Conservation (phyloP, 2,329 filamentous ascomycete genomes). For the Colletotrichum shisoi region DNA sequence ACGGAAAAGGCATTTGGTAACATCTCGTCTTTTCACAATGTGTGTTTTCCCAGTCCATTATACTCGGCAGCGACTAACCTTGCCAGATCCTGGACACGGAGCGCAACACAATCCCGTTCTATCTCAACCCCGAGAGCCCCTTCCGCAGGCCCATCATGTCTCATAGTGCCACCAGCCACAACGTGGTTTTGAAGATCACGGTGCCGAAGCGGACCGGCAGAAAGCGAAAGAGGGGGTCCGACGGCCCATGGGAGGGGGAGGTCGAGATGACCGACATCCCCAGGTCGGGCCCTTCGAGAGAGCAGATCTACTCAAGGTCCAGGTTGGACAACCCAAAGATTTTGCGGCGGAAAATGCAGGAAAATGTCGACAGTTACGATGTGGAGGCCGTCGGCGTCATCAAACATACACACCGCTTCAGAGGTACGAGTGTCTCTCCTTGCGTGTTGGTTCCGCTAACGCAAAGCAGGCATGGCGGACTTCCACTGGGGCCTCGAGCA, state of each 20-base stretch:
- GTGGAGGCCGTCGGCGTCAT: conserved; percentile 77
- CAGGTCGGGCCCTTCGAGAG: conserved; percentile 19
- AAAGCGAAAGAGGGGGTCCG: conserved; percentile 81
- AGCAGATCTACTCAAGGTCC: conserved; percentile 53
- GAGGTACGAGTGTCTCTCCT: conserved; percentile 58
- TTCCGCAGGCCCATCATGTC: conserved; percentile 81
- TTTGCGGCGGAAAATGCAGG: conserved; percentile 70
- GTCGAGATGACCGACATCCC: conserved; percentile 45
- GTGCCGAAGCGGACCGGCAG: conserved; percentile 87
- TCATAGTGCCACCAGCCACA: conserved; percentile 77
- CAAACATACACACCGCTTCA: conserved; percentile 84
- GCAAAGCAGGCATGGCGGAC: conserved; percentile 72
- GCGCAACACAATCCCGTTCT: conserved; percentile 69
- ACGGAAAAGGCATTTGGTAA: conserved; percentile 55
- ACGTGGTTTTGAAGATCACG: conserved; percentile 84
- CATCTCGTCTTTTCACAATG: conserved; percentile 51
- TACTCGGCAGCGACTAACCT: background rate
- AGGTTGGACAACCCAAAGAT: conserved; percentile 62
- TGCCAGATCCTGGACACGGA: conserved; percentile 57
- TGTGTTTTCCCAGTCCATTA: conserved; percentile 41
- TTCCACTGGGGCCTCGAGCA: conserved; percentile 80
- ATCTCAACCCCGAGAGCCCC: conserved; percentile 80
- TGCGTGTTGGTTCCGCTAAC: background rate
- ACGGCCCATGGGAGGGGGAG: conserved; percentile 68
- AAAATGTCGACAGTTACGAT: conserved; percentile 72